Conservation (phyloP, 2,329 filamentous ascomycete species). For the Lasiodiplodia sp. region DNA sequence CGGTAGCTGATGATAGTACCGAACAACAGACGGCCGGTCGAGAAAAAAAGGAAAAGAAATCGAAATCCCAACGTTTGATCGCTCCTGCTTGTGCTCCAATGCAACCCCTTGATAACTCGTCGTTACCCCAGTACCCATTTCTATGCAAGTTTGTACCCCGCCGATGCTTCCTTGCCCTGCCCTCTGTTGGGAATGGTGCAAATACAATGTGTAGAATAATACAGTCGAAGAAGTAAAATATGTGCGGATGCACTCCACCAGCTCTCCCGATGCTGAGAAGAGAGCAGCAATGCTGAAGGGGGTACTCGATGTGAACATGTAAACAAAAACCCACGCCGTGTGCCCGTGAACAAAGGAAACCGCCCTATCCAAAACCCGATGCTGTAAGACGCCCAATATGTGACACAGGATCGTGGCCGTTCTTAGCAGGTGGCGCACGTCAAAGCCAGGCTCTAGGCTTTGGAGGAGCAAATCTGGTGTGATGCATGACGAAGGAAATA, state of each 20-base stretch:
- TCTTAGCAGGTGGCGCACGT: background rate
- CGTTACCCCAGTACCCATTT: background rate
- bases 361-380: background rate
- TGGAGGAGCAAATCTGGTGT: background rate
- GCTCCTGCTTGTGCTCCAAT: background rate
- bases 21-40: background rate
- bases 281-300: background rate
- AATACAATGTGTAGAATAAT: background rate
- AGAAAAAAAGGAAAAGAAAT: background rate
- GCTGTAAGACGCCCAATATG: background rate
- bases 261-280: background rate
- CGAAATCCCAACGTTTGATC: background rate
- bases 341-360: background rate
- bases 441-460: background rate
- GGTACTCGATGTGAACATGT: background rate
- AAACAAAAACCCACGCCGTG: background rate
- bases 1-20: background rate
- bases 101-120: background rate
- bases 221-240: conserved; percentile 7
- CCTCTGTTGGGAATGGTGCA: background rate
- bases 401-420: background rate
- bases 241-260: background rate
- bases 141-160: background rate
- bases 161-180: background rate
- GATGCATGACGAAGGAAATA: background rate